Evolutionary conservation across 176 grass and related monocot genomes (phyloP).

Genomic region (Thinopyrum elongatum): DNA sequence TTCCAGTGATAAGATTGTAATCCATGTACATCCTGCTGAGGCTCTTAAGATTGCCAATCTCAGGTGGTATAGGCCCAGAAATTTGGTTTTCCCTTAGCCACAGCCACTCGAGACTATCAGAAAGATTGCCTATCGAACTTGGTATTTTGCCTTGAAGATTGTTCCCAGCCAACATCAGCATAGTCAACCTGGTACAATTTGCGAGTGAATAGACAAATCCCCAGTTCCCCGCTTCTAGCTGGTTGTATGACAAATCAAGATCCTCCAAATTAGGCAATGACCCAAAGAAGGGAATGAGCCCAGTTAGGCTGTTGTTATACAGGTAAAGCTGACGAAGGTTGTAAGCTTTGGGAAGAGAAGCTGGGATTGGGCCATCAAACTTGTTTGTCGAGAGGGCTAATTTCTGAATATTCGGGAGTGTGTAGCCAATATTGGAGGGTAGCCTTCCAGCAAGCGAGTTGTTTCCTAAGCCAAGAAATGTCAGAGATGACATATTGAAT

Average conservation of each 20-base stretch:
- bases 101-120: neutral
- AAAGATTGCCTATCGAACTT: conserved; percentile 32
- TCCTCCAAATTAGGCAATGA: neutral
- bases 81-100: conserved; percentile 32
- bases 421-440: conserved; percentile 32
- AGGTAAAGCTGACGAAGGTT: neutral
- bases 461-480: neutral
- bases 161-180: neutral
- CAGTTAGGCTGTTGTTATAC: neutral
- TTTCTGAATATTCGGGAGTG: conserved; percentile 17
- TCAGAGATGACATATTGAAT: conserved; percentile 33
- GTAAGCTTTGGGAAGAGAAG: conserved; percentile 30
- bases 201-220: conserved; percentile 20
- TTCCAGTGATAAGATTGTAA: conserved; percentile 41
- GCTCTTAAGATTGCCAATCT: conserved; percentile 24
- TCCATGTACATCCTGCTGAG: conserved; percentile 26
- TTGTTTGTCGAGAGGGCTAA: conserved; percentile 2
- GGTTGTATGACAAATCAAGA: conserved; percentile 15
- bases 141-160: conserved; percentile 31
- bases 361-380: conserved; percentile 33
- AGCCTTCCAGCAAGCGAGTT: conserved; percentile 33
- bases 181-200: conserved; percentile 18
- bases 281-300: conserved; percentile 26
- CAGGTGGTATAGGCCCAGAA: conserved; percentile 32
- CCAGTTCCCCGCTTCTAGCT: conserved; percentile 21